Evolutionary conservation across 2,329 filamentous ascomycete genomes (phyloP).

Genomic region (Colletotrichum eremochloae): DNA sequence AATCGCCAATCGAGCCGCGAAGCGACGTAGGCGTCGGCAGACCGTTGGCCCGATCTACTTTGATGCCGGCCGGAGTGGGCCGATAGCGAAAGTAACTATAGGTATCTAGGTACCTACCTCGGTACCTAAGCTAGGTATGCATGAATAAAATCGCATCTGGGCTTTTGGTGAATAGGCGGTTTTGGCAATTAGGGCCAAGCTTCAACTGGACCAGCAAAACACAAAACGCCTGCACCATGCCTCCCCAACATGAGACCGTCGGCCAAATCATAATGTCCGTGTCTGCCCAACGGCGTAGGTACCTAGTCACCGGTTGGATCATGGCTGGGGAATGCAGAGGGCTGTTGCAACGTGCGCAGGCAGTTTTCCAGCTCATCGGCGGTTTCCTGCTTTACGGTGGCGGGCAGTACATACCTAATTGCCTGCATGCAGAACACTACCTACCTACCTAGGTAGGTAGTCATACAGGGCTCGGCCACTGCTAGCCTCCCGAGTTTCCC

Average conservation of each 20-base stretch:
- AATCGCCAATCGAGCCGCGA: slow-evolving; percentile 14
- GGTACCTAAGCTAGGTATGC: background rate
- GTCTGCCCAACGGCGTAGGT: slow-evolving; percentile 4
- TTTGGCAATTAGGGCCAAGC: slow-evolving; percentile 17
- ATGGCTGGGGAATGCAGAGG: slow-evolving; percentile 25
- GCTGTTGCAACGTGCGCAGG: slow-evolving; percentile 24
- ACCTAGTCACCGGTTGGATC: slow-evolving; percentile 3
- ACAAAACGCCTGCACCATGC: background rate
- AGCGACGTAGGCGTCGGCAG: slow-evolving; percentile 3
- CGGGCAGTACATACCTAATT: background rate
- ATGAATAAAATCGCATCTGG: background rate
- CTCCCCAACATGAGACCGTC: slow-evolving; percentile 22
- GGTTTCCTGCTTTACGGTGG: slow-evolving; percentile 21
- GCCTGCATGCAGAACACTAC: slow-evolving; percentile 11
- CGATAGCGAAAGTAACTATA: background rate
- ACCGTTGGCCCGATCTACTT: slow-evolving; percentile 4
- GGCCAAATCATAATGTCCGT: slow-evolving; percentile 26
- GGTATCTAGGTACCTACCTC: background rate
- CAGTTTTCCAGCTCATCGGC: slow-evolving; percentile 11
- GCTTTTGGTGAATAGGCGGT: slow-evolving; percentile 4
- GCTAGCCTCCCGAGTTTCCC: slow-evolving; percentile 9
- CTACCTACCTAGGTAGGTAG: too few relatives aligned
- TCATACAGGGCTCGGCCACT: slow-evolving; percentile 17
- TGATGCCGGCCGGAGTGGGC: slow-evolving; percentile 4
- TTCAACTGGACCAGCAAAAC: slow-evolving; percentile 7